Evolutionary conservation across 768 basidiomycete genomes (phyloP).

Genomic region (Tubosaeta sp.): DNA sequence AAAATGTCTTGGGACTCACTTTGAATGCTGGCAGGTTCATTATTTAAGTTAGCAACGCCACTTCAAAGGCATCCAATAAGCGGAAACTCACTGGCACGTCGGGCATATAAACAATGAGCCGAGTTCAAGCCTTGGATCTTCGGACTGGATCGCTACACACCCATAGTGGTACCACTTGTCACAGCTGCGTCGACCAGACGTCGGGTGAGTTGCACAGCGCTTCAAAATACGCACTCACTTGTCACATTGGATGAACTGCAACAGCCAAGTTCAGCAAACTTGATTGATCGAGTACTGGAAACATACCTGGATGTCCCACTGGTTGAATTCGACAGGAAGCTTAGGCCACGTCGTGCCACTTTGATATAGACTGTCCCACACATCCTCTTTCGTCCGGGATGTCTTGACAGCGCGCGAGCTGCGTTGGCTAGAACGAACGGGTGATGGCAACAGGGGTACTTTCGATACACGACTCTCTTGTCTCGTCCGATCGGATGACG

Average conservation of each 20-base stretch:
- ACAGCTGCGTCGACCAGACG: conserved; percentile 29
- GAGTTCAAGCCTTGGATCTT: conserved; percentile 35
- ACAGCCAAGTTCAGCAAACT: not conserved
- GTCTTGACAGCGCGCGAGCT: not conserved
- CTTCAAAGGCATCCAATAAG: not conserved
- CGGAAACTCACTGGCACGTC: conserved; percentile 32
- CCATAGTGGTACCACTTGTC: conserved; percentile 50
- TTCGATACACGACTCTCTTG: not conserved
- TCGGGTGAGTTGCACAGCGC: not conserved
- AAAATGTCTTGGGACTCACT: conserved; percentile 1
- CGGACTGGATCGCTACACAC: conserved; percentile 39
- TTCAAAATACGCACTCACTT: conserved; percentile 18
- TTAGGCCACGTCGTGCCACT: conserved; percentile 13
- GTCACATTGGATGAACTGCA: conserved; percentile 35
- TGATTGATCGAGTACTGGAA: not conserved
- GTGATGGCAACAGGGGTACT: not conserved
- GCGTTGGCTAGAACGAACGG: not conserved
- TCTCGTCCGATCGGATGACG: not conserved
- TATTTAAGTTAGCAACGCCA: not conserved
- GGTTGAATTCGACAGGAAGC: conserved; percentile 5
- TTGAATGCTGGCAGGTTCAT: conserved; percentile 5
- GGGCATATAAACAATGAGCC: conserved; percentile 39
- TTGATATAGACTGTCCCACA: not conserved
- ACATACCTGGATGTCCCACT: conserved; percentile 24
- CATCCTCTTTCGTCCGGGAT: not conserved